A percentile compares a stretch with the other conserved stretches of the same genome.
phyloP scores from a whole-genome alignment of 75 land plant genomes.

The Pinus tabuliformis region DNA sequence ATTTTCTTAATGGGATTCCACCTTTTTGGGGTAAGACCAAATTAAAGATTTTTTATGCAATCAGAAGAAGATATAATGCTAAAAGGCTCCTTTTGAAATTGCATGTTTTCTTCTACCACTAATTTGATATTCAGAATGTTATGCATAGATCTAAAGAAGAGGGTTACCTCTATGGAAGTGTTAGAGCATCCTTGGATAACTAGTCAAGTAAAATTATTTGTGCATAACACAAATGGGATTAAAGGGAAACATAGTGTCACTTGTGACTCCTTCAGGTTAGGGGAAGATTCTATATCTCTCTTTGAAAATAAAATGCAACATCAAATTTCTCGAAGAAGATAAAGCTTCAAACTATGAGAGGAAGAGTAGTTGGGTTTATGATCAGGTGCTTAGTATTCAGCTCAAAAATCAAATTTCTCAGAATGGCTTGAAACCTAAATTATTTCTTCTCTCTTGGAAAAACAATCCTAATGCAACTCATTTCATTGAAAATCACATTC shows the following conservation, averaged over 20 bases:
- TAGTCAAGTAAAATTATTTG: background rate
- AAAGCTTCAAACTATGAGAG: no score
- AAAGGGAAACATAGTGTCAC: background rate
- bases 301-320: background rate
- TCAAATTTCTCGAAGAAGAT: background rate
- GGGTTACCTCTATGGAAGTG: conserved; percentile 55
- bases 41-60: conserved; percentile 53
- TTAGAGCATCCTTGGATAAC: conserved; percentile 10
- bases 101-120: conserved; percentile 43
- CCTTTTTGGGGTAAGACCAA: conserved; percentile 74
- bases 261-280: background rate
- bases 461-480: no score
- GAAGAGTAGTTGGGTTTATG: no score
- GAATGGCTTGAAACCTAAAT: no score
- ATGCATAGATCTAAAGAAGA: conserved; percentile 34
- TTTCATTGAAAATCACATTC: no score
- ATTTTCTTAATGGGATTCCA: conserved; percentile 71
- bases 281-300: background rate
- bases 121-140: conserved; percentile 57
- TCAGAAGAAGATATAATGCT: conserved; percentile 40
- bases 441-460: no score
- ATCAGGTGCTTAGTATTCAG: no score
- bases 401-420: no score
- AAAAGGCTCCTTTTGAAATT: conserved; percentile 35
- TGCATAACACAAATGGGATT: background rate